Evolutionary conservation across 257 asterid genomes (phyloP), one percentile per base, ranked within the genome.

Genomic region (Solanum paucissectum): DNA sequence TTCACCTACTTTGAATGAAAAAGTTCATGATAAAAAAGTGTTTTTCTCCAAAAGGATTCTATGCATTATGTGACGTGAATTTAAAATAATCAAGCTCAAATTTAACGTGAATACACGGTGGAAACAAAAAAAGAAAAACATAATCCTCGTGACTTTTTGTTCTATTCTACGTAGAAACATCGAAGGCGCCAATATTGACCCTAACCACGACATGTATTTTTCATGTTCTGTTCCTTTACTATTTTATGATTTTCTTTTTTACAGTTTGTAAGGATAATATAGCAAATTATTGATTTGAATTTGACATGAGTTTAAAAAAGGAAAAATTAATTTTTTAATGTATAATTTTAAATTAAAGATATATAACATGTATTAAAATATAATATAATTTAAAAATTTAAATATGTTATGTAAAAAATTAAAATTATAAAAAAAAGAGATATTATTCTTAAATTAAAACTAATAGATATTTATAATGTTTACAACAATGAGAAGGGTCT

Each of bases 41-140:
- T 18, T 52, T 16, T 52, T 16, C 0, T 16, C 0, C 0, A 1
- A 49, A 49, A 12, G 0, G 1, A 16, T 52, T 18, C 1, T 52
- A 52, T 52, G 10, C 3, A 0, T 0, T 44, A 1, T 1, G 7
- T 0, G 1, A 14, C 2, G 9, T 16, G 0, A 55, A 55, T 55
- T 0, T 18, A 55, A 55, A 55, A 18, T 55, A 2, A 1, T 49
- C 0, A 49, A 0, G 0, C 2, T 20, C 0, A 55, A 55, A 55
- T 20, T 6, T 20, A 55, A 55, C 64, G n/a, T 55, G 64, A 20
- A 55, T 18, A 55, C 0, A 46, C 18, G 3, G 58, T 13, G 3
- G 1, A 55, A 55, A 55, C 8, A 49, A 49, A 5, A 49, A 16
- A 52, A 52, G 2, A 14, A 1, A 16, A 16, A 49, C 7, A 52